Evolutionary conservation across 768 basidiomycete genomes (phyloP).

Genomic region (Psilocybe subaeruginosa): DNA sequence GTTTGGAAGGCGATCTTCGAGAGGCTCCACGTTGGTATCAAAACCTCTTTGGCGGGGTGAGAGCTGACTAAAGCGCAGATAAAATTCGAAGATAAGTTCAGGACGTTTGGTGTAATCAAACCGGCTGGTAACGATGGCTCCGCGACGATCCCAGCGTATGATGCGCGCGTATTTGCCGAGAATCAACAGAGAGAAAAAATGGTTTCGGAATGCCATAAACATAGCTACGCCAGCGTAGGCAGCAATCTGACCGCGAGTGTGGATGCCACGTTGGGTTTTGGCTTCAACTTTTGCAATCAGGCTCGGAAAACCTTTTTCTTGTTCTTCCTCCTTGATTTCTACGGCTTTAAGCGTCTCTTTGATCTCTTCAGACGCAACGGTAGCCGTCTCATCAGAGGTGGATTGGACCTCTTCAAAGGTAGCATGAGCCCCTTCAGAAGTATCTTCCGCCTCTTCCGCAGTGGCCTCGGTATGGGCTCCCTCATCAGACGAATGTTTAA

Average conservation of each 20-base stretch:
- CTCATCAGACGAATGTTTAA: background rate
- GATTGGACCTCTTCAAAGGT: too few species aligned
- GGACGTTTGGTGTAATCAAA: background rate
- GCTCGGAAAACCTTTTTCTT: too few species aligned
- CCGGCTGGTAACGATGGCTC: background rate
- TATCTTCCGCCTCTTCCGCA: too few species aligned
- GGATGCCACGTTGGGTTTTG: background rate
- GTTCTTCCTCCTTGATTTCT: too few species aligned
- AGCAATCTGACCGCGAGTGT: background rate
- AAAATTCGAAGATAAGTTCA: background rate
- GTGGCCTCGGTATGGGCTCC: background rate
- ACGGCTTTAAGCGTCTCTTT: too few species aligned
- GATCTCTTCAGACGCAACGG: too few species aligned
- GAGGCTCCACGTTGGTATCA: background rate
- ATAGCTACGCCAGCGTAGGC: background rate
- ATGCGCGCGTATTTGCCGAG: background rate
- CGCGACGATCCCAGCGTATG: background rate
- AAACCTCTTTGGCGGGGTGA: background rate
- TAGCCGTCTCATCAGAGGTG: too few species aligned
- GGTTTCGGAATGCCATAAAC: background rate
- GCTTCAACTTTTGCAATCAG: background rate
- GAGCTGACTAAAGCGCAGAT: background rate
- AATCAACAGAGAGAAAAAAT: background rate
- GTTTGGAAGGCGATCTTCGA: background rate
- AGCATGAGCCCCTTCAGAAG: too few species aligned